Evolutionary conservation across 805 yeast species (phyloP).

Genomic region (Yarrowia sp.): DNA sequence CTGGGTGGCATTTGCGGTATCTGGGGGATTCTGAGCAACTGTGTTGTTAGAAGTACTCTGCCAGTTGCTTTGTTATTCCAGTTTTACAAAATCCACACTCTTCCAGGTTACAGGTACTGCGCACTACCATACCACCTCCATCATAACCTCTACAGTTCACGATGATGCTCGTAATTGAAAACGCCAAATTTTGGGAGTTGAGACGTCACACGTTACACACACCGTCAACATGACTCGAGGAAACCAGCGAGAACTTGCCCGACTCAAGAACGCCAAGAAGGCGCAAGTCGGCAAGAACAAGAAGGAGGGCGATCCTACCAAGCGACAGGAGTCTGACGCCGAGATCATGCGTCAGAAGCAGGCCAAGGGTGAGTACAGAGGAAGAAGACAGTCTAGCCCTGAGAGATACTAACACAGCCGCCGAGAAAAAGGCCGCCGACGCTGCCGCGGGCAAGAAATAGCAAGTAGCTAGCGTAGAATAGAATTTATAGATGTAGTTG

Average conservation of each 20-base stretch:
- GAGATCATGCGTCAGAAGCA: constrained; percentile 88
- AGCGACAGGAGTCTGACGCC: constrained; percentile 86
- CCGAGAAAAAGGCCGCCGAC: constrained; percentile 26
- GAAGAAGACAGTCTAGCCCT: no score
- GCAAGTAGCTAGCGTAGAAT: constrained; percentile 14
- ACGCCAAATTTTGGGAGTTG: neutral
- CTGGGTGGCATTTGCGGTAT: no score
- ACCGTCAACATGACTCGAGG: constrained; percentile 76
- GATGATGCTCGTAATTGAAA: no score
- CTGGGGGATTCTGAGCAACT: no score
- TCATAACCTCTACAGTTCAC: no score
- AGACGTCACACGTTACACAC: neutral
- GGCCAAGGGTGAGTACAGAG: constrained; percentile 55
- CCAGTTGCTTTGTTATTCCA: no score
- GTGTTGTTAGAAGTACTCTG: no score
- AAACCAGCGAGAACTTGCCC: constrained; percentile 91
- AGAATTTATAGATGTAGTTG: neutral
- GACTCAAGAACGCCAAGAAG: constrained; percentile 84
- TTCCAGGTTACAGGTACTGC: no score
- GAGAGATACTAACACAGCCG: constrained; percentile 26
- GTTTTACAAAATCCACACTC: no score
- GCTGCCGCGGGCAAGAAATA: constrained; percentile 28
- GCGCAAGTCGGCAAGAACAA: constrained; percentile 61
- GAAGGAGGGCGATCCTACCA: constrained; percentile 78
- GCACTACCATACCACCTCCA: no score